Percentiles rank a stretch among this genome's conserved stretches.
Conservation (phyloP, 257 asterid species). For the Henckelia pumila region DNA sequence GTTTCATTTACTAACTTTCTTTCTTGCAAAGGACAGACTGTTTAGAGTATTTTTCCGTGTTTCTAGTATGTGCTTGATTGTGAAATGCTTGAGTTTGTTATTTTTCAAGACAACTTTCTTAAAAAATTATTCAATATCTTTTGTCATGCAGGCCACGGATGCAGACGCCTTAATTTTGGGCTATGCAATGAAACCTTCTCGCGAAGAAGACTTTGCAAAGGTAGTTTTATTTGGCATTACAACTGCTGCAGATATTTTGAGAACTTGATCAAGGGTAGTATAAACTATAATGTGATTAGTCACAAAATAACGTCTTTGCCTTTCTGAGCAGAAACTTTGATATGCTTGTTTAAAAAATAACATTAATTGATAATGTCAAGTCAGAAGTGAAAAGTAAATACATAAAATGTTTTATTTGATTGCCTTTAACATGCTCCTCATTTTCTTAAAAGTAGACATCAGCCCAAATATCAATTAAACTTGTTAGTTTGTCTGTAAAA, state of each 20-base stretch:
- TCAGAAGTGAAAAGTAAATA: background rate
- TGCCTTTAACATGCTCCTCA: background rate
- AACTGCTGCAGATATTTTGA: constrained; percentile 12
- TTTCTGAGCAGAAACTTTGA: constrained; percentile 1
- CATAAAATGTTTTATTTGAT: background rate
- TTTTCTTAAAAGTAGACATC: background rate
- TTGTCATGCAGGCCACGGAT: constrained; percentile 49
- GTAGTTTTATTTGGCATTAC: constrained; percentile 32
- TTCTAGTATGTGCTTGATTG: constrained; percentile 20
- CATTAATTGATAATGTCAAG: constrained; percentile 10
- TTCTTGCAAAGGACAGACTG: background rate
- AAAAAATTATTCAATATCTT: constrained; percentile 24
- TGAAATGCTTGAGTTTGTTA: constrained; percentile 14
- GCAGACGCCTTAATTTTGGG: constrained; percentile 60
- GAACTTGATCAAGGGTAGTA: constrained; percentile 12
- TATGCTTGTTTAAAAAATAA: background rate
- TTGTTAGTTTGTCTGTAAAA: constrained; percentile 6
- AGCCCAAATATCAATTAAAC: background rate
- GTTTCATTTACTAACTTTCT: background rate
- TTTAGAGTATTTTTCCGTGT: constrained; percentile 1
- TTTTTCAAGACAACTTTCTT: constrained; percentile 6
- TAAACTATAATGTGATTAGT: background rate
- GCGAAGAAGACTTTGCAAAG: constrained; percentile 95
- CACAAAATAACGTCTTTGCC: constrained; percentile 14
- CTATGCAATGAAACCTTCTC: constrained; percentile 92